Base-by-base conservation (phyloP, 495 filamentous ascomycete genomes). In the Talaromyces liani region DNA sequence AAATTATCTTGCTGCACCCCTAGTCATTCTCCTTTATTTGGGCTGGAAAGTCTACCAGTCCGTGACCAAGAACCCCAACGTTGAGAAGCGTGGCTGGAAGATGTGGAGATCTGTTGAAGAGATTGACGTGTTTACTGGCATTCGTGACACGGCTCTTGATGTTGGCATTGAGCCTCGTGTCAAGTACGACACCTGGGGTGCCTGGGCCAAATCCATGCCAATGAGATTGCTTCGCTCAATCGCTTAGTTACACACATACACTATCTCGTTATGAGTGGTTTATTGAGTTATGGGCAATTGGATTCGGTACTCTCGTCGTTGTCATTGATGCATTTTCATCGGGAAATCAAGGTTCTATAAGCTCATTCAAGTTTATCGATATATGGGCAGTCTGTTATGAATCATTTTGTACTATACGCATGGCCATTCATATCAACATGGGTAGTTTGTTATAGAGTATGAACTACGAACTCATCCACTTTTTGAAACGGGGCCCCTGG, bases 1-100 rank as follows among this genome's bases (percentile, higher is more conserved):
- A 65, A 67, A 70, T 33, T 89, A 87, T 67, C 85, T 90, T 8
- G 85, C 87, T 2, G 70, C 77, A 5, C 82, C 81, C 14, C 71
- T 89, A 45, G 80, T 88, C 62, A 74, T 89, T 14, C 60, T 58
- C 20, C 70, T 80, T 12, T 80, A 75, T 66, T 20, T 77, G 24
- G 6, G 58, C 60, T 79, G 76, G 76, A 65, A 74, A 9, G 16
- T 73, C 18, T 75, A 69, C 41, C 25, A 20, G n/a, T 9, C 20
- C 12, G 58, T n/a, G 8, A 34, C 49, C n/a, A 70, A 70, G 31
- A 64, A 73, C 9, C 71, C 69, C 3, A 49, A 27, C 7, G 65
- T 71, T n/a, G 69, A 73, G 6, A 70, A 68, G 24, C 67, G 71
- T 14, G 66, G 36, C 9, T 71, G 68, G 70, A 60, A 61, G 31